Conservation (phyloP, 2,329 filamentous ascomycete species). For the Harringtonia aguacate region DNA sequence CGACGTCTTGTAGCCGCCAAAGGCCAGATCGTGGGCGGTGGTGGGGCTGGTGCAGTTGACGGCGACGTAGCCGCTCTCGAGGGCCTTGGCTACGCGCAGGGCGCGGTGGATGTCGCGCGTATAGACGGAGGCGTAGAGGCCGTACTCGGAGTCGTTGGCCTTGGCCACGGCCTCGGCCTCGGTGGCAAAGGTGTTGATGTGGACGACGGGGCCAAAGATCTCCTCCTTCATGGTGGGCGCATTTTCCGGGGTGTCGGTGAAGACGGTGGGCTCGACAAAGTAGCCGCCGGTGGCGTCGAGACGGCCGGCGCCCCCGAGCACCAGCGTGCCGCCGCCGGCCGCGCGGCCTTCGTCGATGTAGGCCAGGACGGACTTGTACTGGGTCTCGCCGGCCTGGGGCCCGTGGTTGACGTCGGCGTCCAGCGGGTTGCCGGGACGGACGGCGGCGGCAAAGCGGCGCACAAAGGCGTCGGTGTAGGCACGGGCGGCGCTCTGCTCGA, state of each 20-base stretch:
- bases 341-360: slow-evolving; percentile 24
- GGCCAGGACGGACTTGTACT: slow-evolving; percentile 27
- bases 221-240: slow-evolving; percentile 36
- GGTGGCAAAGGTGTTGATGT: slow-evolving; percentile 37
- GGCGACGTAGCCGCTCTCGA: slow-evolving; percentile 44
- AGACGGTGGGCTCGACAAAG: slow-evolving; percentile 29
- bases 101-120: slow-evolving; percentile 33
- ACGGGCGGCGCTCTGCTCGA: slow-evolving; percentile 26
- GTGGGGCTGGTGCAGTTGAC: slow-evolving; percentile 33
- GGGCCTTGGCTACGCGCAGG: slow-evolving; percentile 27
- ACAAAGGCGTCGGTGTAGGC: slow-evolving; percentile 28
- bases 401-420: slow-evolving; percentile 23
- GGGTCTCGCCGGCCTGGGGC: slow-evolving; percentile 32
- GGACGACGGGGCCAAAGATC: slow-evolving; percentile 43
- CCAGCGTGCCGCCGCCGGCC: slow-evolving; percentile 15
- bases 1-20: slow-evolving; percentile 29
- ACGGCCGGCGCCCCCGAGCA: slow-evolving; percentile 15
- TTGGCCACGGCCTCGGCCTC: slow-evolving; percentile 36
- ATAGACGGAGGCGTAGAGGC: slow-evolving; percentile 40
- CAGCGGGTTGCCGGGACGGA: slow-evolving; percentile 25
- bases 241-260: slow-evolving; percentile 23
- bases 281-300: slow-evolving; percentile 16
- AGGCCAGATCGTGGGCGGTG: slow-evolving; percentile 22
- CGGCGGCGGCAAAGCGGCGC: slow-evolving; percentile 25
- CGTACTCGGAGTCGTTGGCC: slow-evolving; percentile 42